Evolutionary conservation across 768 basidiomycete species (phyloP), one percentile per base, ranked within the genome.

Genomic region (Mycena belliarum): DNA sequence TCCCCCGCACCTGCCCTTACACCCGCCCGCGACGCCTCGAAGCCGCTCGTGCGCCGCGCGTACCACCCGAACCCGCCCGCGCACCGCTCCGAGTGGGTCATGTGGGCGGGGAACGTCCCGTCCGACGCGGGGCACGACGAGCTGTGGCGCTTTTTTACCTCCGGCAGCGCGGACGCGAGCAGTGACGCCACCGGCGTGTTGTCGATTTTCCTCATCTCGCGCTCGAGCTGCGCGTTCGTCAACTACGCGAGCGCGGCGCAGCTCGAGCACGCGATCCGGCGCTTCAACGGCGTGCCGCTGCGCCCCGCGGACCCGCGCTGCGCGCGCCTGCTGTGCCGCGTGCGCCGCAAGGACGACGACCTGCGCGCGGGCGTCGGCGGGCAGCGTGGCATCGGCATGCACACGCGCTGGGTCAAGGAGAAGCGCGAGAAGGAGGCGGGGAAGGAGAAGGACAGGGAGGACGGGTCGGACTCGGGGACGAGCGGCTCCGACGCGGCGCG

Each of bases 51-150:
- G 24, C 84, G 87, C 40, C 79, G 82, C 10, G 65, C 79, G 21
- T 89, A 86, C 64, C 89, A 90, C 61, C 88, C 88, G 2, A 87
- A 84, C 55, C 82, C 86, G 1, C 88, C 89, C 14, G 74, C 84
- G 12, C 79, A 89, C 51, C 83, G 92, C 15, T 92, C 91, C 8
- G 91, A 93, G 57, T 95, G 90, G 91, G 94, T 94, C 1, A 93
- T 95, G 91, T 97, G 95, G 95, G 87, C 86, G 14, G 95, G 95
- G 11, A 98, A 98, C 67, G 89, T 97, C 4, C 91, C 92, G 3
- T 79, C 81, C 6, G 91, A 95, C 65, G 86, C 92, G 16, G 85
- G 84, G 4, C 83, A 93, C 58, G 87, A 93, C 63, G 95, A 97
- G 67, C 76, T 97, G 5, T 91, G 88, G 89, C 76, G 77, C 8